These are phyloP conservation scores for Ceratobasidium sp. DNA, from an alignment of 1,284 basidiomycete species.

Conservation along the genomic window DNA sequence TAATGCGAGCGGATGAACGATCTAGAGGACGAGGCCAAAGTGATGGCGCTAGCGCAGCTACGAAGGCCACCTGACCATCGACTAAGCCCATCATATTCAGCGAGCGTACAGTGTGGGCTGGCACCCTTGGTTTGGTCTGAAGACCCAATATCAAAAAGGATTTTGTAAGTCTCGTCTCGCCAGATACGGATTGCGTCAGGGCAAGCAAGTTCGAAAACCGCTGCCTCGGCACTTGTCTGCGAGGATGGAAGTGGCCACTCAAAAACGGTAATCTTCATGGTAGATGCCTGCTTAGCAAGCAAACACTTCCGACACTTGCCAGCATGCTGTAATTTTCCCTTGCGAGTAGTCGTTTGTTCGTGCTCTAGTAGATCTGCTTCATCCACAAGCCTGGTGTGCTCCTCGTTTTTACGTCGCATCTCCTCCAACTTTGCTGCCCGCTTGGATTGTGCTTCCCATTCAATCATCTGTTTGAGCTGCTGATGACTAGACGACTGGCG, in stretches of 20 bases:
- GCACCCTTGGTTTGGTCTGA: no score
- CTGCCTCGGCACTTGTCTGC: conserved; percentile 51
- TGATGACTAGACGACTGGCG: conserved; percentile 49
- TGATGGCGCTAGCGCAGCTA: conserved; percentile 49
- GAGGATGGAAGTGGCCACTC: conserved; percentile 66
- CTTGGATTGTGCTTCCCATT: conserved; percentile 50
- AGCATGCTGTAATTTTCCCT: background rate
- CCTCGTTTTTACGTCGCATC: conserved; percentile 50
- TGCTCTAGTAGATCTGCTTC: background rate
- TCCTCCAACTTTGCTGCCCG: conserved; percentile 52
- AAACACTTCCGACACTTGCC: conserved; percentile 57
- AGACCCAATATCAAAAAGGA: conserved; percentile 50
- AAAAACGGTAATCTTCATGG: conserved; percentile 58
- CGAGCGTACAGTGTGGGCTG: background rate
- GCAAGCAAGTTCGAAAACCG: conserved; percentile 63
- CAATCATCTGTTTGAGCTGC: conserved; percentile 54
- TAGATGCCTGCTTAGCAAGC: conserved; percentile 50
- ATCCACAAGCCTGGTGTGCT: conserved; percentile 44
- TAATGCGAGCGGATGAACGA: conserved; percentile 61
- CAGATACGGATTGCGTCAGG: conserved; percentile 62
- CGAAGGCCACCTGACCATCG: background rate
- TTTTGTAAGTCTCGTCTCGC: conserved; percentile 60
- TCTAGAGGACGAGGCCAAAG: conserved; percentile 60
- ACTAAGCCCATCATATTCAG: background rate
- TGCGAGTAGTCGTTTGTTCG: background rate